Evolutionary conservation across 148 eudicot species (phyloP), one percentile per base, ranked within the genome.

Genomic region (Euryodendron excelsum): DNA sequence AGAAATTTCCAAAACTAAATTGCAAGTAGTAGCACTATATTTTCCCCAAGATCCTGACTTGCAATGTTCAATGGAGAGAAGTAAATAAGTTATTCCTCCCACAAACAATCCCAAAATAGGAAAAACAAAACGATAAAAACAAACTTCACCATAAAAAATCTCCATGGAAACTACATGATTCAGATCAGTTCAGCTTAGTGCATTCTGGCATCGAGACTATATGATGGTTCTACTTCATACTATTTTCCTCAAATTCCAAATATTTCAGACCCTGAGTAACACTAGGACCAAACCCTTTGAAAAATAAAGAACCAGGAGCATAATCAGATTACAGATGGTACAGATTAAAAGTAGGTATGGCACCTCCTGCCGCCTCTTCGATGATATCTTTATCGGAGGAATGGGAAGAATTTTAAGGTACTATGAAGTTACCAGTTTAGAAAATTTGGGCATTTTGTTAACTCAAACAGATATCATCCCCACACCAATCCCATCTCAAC

Each of bases 1-100:
- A 69, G 45, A 34, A 17, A 65, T 65, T 66, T 69, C 21, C 30
- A 41, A 69, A 69, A 69, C 33, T 41, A 69, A 69, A 69, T 12
- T 52, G 56, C 72, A 69, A 68, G 28, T 50, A 68, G 23, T 68
- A 41, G 25, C 70, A 18, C 10, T n/a, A 21, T n/a, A n/a, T 10
- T 12, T 23, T 23, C 18, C 34, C 44, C 18, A 68, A 23, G 3
- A 39, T 25, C 30, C 23, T 8, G 36, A 36, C 20, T 36, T 36
- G 69, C 53, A n/a, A n/a, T 23, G 48, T 2, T 68, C 8, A 39
- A 41, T 41, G n/a, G 28, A 20, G 20, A 68, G 53, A 37, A 0
- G 45, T 13, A 3, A 23, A 23, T 13, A 68, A 6, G 52, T 69
- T n/a, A 39, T 39, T 69, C 53, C 31, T 69, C 72, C n/a, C 48